These are phyloP conservation scores for Diatrype stigma DNA, from an alignment of 2,329 filamentous ascomycete genomes.

Conservation along the genomic window DNA sequence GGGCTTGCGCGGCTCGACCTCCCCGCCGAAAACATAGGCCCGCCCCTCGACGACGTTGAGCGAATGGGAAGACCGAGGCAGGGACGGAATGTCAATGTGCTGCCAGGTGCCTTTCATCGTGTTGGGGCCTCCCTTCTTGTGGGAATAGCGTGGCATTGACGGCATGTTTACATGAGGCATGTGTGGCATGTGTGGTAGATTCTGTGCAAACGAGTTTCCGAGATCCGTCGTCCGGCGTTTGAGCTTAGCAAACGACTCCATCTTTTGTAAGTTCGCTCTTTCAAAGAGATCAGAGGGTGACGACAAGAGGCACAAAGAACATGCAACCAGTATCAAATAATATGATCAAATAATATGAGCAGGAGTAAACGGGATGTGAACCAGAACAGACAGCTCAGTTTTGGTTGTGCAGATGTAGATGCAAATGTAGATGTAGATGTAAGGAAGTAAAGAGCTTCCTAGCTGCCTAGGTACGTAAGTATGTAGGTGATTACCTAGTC, in stretches of 20 bases:
- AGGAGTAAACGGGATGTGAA: too few relatives aligned
- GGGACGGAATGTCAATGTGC: conserved; percentile 47
- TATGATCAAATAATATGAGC: too few relatives aligned
- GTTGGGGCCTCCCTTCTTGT: conserved; percentile 14
- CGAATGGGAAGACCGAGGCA: conserved; percentile 72
- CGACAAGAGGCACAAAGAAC: too few relatives aligned
- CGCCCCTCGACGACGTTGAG: conserved; percentile 55
- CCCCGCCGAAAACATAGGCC: conserved; percentile 73
- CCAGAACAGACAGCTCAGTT: too few relatives aligned
- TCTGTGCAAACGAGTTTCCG: conserved; percentile 45
- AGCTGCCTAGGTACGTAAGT: too few relatives aligned
- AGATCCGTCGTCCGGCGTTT: conserved; percentile 54
- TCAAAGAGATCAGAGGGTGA: not conserved
- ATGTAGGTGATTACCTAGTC: not conserved
- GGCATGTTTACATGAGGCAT: conserved; percentile 10
- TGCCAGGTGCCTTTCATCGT: conserved; percentile 57
- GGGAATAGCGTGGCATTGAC: conserved; percentile 9
- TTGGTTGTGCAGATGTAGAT: too few relatives aligned
- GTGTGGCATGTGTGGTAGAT: conserved; percentile 20
- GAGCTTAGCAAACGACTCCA: conserved; percentile 51
- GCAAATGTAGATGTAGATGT: too few relatives aligned
- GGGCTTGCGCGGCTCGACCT: conserved; percentile 60
- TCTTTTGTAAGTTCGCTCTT: conserved; percentile 20
- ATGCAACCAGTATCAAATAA: too few relatives aligned
- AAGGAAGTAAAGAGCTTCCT: too few relatives aligned